These are phyloP conservation scores for Nematocida ausubeli DNA, from an alignment of 371 early-diverging fungal genomes.

Conservation along the genomic window DNA sequence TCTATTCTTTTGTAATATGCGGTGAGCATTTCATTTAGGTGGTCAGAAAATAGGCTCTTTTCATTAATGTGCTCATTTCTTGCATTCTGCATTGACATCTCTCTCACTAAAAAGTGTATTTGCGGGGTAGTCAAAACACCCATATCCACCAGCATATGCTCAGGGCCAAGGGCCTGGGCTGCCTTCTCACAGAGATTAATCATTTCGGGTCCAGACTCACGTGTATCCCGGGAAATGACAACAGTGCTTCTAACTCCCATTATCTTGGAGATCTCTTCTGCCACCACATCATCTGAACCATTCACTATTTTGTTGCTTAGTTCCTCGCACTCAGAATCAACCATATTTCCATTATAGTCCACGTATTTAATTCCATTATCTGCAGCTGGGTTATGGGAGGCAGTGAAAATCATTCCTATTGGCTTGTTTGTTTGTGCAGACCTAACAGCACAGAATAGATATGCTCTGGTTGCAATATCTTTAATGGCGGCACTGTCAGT, in stretches of 20 bases:
- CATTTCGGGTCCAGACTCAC: slow-evolving; percentile 78
- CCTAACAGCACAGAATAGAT: slow-evolving; percentile 81
- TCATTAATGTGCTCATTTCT: neutral
- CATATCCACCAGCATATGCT: slow-evolving; percentile 71
- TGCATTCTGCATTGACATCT: neutral
- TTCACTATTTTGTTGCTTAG: slow-evolving; percentile 85
- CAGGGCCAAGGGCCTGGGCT: slow-evolving; percentile 73
- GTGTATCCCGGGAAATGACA: slow-evolving; percentile 63
- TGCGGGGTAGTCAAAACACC: slow-evolving; percentile 92
- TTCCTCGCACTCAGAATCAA: slow-evolving; percentile 86
- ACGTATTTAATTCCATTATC: slow-evolving; percentile 98
- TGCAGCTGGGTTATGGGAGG: slow-evolving; percentile 90
- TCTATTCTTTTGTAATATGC: slow-evolving; percentile 18
- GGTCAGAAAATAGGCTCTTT: neutral
- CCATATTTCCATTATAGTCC: slow-evolving; percentile 95
- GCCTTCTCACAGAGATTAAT: slow-evolving; percentile 76
- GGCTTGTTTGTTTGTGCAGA: slow-evolving; percentile 77
- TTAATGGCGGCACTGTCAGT: slow-evolving; percentile 39
- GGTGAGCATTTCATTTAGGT: neutral
- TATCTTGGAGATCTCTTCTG: slow-evolving; percentile 65
- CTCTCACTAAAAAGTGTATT: slow-evolving; percentile 71
- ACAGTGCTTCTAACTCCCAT: neutral
- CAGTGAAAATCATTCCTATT: slow-evolving; percentile 97
- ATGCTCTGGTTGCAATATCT: slow-evolving; percentile 77
- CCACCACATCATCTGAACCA: slow-evolving; percentile 72